A percentile compares a stretch with the other conserved stretches of the same genome.
phyloP scores from a whole-genome alignment of 2,329 filamentous ascomycete species.

The Arthrobotrys sinensis region DNA sequence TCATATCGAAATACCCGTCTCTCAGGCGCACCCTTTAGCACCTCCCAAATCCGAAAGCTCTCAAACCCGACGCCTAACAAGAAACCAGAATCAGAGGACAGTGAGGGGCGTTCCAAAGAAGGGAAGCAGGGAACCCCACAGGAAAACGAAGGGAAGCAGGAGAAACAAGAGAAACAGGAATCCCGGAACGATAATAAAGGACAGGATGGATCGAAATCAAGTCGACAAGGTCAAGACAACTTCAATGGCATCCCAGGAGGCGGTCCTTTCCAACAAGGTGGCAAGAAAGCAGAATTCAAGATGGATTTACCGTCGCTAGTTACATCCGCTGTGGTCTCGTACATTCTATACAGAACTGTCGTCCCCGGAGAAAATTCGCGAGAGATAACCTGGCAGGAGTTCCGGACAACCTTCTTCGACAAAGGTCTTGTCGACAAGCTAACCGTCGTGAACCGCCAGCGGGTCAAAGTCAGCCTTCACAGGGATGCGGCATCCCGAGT shows the following conservation, averaged over 20 bases:
- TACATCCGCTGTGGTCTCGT: conserved; percentile 75
- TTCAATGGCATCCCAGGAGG: conserved; percentile 18
- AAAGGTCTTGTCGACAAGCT: conserved; percentile 96
- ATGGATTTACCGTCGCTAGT: conserved; percentile 65
- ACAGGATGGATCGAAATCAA: conserved; percentile 34
- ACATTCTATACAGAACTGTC: conserved; percentile 76
- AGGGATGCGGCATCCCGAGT: conserved; percentile 79
- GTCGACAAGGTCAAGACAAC: conserved; percentile 21
- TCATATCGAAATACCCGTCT: conserved; percentile 16
- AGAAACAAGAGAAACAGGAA: conserved; percentile 10
- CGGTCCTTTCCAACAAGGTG: conserved; percentile 33
- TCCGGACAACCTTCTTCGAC: conserved; percentile 91
- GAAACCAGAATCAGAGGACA: conserved; percentile 29
- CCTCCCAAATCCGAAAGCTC: conserved; percentile 31
- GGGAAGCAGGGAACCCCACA: neutral
- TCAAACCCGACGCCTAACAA: conserved; percentile 35
- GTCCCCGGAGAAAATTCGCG: conserved; percentile 77
- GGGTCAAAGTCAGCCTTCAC: conserved; percentile 85
- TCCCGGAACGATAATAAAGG: conserved; percentile 29
- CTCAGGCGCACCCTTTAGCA: conserved; percentile 5
- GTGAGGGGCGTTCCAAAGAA: conserved; percentile 1
- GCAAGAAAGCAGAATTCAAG: conserved; percentile 52
- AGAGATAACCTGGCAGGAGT: conserved; percentile 98
- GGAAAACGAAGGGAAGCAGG: neutral
- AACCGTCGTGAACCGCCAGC: conserved; percentile 81